A percentile compares a stretch with the other conserved stretches of the same genome.
Conservation (phyloP, 1,139 yeast species). For the Kazachstania sp. region DNA sequence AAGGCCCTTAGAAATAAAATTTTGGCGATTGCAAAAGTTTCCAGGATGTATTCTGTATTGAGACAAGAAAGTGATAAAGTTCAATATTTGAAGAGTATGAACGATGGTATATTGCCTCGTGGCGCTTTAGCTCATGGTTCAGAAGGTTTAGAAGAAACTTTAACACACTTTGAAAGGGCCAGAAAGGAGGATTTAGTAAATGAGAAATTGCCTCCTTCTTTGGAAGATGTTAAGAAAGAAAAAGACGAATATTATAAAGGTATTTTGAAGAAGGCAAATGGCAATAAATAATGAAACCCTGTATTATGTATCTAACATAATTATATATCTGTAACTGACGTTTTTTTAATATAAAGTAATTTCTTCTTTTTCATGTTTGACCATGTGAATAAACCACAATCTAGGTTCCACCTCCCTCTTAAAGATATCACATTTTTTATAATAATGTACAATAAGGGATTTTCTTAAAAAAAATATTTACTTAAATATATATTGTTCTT, state of each 20-base stretch:
- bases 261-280: slow-evolving; percentile 13
- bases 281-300: background rate
- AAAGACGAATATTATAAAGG: slow-evolving; percentile 36
- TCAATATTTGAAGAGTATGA: slow-evolving; percentile 62
- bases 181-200: slow-evolving; percentile 70
- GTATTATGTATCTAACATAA: background rate
- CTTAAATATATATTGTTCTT: background rate
- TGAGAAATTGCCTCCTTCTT: slow-evolving; percentile 84
- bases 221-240: slow-evolving; percentile 44
- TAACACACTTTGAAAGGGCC: slow-evolving; percentile 77
- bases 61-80: slow-evolving; percentile 88
- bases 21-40: slow-evolving; percentile 87
- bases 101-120: slow-evolving; percentile 70
- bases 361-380: too few species aligned
- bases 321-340: background rate
- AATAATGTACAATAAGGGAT: slow-evolving; percentile 1
- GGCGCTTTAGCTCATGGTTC: slow-evolving; percentile 81
- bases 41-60: slow-evolving; percentile 85
- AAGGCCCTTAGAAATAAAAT: slow-evolving; percentile 78
- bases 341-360: too few species aligned
- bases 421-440: background rate
- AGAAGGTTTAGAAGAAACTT: slow-evolving; percentile 66
- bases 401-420: background rate
- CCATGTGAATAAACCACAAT: too few species aligned
- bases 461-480: background rate